Evolutionary conservation across 2,329 filamentous ascomycete genomes (phyloP).

Genomic region (Talaromyces funiculosus): DNA sequence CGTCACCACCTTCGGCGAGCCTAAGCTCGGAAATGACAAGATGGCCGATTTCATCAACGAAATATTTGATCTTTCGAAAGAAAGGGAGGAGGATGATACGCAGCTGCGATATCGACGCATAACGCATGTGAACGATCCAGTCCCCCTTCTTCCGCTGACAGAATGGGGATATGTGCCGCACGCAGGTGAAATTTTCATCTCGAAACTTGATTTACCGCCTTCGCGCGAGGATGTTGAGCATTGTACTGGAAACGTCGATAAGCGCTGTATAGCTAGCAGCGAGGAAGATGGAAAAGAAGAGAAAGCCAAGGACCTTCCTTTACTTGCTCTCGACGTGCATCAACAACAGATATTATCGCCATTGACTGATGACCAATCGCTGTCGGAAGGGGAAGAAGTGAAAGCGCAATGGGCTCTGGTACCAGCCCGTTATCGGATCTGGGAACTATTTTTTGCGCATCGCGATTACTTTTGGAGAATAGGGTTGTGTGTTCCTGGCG

Average conservation of each 20-base stretch:
- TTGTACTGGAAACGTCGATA: constrained; percentile 68
- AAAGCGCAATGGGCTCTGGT: constrained; percentile 19
- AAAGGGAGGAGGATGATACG: neutral
- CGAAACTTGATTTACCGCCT: constrained; percentile 64
- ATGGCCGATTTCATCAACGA: constrained; percentile 51
- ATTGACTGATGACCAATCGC: neutral
- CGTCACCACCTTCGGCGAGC: constrained; percentile 92
- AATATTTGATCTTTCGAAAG: constrained; percentile 41
- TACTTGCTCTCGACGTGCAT: neutral
- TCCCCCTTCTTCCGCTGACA: constrained; percentile 75
- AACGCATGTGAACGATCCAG: constrained; percentile 80
- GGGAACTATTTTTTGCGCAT: constrained; percentile 89
- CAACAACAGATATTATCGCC: neutral
- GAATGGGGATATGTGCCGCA: constrained; percentile 89
- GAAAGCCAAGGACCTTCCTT: neutral
- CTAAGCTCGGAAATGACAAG: constrained; percentile 54
- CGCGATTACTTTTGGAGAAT: constrained; percentile 95
- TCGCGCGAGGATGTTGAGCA: constrained; percentile 60
- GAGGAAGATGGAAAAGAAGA: constrained; percentile 23
- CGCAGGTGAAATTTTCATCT: constrained; percentile 81
- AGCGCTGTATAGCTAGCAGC: constrained; percentile 62
- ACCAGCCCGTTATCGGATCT: constrained; percentile 64
- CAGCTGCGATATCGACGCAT: constrained; percentile 61
- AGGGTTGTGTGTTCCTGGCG: constrained; percentile 80
- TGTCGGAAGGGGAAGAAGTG: neutral